These are phyloP conservation scores for Fennellomyces sp. DNA, from an alignment of 371 early-diverging fungal genomes.

Conservation along the genomic window DNA sequence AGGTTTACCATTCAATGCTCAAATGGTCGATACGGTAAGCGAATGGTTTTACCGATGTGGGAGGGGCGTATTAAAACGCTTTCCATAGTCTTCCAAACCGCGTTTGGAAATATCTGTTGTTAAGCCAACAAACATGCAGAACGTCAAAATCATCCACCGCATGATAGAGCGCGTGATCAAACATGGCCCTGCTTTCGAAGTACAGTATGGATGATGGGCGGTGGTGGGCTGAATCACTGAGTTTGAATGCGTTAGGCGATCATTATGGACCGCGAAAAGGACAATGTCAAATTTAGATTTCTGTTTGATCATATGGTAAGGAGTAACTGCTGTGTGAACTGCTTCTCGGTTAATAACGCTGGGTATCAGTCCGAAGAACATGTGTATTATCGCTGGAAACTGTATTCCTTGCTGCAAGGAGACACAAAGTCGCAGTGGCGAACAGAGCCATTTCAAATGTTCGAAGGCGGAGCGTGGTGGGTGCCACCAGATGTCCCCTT, in stretches of 20 bases:
- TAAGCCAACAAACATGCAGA: slow-evolving; percentile 63
- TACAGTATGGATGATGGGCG: not conserved
- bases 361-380: slow-evolving; percentile 71
- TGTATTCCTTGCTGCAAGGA: slow-evolving; percentile 89
- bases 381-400: slow-evolving; percentile 90
- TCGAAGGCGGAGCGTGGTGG: slow-evolving; percentile 84
- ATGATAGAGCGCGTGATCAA: slow-evolving; percentile 80
- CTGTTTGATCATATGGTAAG: slow-evolving; percentile 72
- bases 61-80: not conserved
- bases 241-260: slow-evolving; percentile 31
- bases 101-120: slow-evolving; percentile 66
- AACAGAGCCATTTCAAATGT: slow-evolving; percentile 86
- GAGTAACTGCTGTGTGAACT: no score
- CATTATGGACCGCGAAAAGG: slow-evolving; percentile 68
- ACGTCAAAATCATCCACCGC: slow-evolving; percentile 79
- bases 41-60: not conserved
- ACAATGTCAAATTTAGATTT: slow-evolving; percentile 74
- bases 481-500: slow-evolving; percentile 83
- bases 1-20: slow-evolving; percentile 78
- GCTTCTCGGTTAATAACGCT: not conserved
- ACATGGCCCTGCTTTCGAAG: slow-evolving; percentile 82
- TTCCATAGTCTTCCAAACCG: not conserved
- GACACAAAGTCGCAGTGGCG: slow-evolving; percentile 79
- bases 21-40: slow-evolving; percentile 32
- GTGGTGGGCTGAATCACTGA: not conserved